These are phyloP conservation scores for Kwoniella botswanensis DNA, from an alignment of 768 basidiomycete genomes.

Conservation along the genomic window DNA sequence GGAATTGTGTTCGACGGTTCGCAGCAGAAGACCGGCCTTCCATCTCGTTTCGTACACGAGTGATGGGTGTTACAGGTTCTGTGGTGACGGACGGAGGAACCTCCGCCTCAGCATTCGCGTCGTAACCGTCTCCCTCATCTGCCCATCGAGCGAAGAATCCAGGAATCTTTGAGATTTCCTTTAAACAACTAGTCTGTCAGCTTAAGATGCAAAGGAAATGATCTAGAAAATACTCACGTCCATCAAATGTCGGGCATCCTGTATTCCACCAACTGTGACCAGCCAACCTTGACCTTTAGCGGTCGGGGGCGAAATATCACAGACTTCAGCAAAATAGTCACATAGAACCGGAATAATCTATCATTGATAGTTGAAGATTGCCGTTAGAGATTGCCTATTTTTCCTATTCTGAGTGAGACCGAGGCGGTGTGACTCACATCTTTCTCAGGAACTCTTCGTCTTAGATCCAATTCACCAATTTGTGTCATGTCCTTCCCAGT, in stretches of 20 bases:
- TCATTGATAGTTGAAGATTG: neutral
- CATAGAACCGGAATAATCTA: slow-evolving; percentile 39
- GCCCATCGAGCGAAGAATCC: slow-evolving; percentile 42
- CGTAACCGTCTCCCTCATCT: slow-evolving; percentile 25
- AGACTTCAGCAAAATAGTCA: slow-evolving; percentile 35
- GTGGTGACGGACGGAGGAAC: neutral
- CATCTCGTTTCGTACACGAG: slow-evolving; percentile 17
- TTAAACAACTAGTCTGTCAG: neutral
- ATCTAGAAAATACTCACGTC: slow-evolving; percentile 22
- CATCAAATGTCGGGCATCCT: slow-evolving; percentile 29
- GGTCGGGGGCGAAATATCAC: slow-evolving; percentile 32
- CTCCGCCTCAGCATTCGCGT: neutral
- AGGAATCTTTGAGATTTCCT: slow-evolving; percentile 40
- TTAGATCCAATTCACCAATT: slow-evolving; percentile 30
- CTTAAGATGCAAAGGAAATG: neutral
- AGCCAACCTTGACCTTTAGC: slow-evolving; percentile 36
- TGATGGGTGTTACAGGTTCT: slow-evolving; percentile 13
- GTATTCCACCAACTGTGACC: slow-evolving; percentile 23
- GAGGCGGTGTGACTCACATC: slow-evolving; percentile 25
- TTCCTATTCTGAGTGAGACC: too few relatives aligned
- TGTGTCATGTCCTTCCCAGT: slow-evolving; percentile 20
- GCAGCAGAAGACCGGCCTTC: slow-evolving; percentile 12
- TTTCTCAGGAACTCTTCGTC: slow-evolving; percentile 30
- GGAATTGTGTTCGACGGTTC: neutral
- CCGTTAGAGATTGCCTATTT: neutral